Evolutionary conservation across 2,329 filamentous ascomycete species (phyloP), one percentile per base, ranked within the genome.

Genomic region (Fusarium sp.): DNA sequence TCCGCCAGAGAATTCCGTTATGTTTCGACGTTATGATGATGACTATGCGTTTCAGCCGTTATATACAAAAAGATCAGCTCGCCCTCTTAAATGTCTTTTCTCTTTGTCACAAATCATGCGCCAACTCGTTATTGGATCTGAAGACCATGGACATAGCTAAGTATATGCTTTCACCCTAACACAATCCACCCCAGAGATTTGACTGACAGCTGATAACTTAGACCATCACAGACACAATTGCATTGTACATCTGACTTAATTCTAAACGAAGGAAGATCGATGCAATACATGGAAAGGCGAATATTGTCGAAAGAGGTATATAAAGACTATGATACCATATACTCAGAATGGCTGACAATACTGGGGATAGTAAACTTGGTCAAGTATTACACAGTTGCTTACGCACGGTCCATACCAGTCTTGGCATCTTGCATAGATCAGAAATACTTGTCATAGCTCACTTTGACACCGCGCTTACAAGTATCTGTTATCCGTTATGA

Each of bases 401-500:
- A 9, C 39, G 41, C 58, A 75, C 72, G 50, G 66, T 60, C 12
- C 12, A n/a, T 2, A 1, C 11, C 18, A 9, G 4, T 13, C 5
- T 10, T 19, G 13, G n/a, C 41, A 21, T 46, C 46, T 43, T 10
- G 21, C 2, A 3, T 14, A 19, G 71, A 63, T 75, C 9, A 4
- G 12, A 67, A 66, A 62, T 74, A 75, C 72, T 3, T 2, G 2
- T 23, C 7, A 13, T 4, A 3, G 5, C 7, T 10, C 6, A 11
- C 3, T 12, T 12, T 37, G 7, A n/a, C 5, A n/a, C 4, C 3
- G 18, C 11, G 18, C 34, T n/a, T n/a, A 13, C 4, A 58, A 30
- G 76, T 77, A 52, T 3, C 30, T 64, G 16, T n/a, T 78, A 78
- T 75, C 74, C 55, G 77, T 77, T 71, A 77, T 77, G 76, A 53